Evolutionary conservation across 2,329 filamentous ascomycete genomes (phyloP), one percentile per base, ranked within the genome.

Genomic region (Fusarium sterilihyphosum): DNA sequence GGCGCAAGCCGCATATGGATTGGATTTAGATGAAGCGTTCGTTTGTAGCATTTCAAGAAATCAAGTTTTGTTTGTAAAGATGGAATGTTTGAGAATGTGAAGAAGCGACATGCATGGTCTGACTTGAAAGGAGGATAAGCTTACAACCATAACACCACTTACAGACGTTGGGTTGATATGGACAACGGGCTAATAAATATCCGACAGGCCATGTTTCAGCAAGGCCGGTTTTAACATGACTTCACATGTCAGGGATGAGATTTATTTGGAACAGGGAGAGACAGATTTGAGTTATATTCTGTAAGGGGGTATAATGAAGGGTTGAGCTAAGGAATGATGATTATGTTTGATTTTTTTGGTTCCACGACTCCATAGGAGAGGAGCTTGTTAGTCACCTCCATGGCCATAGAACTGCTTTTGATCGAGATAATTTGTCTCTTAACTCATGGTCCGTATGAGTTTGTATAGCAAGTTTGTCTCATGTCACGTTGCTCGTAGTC

Each of bases 161-260:
- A 49, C 46, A 43, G 44, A 65, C 38, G 46, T 29, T 47, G 49
- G 29, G 13, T 31, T 31, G 43, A 46, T 46, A 76, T 71, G 40
- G 62, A 46, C 67, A 49, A 22, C 68, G 76, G 73, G 70, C 44
- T 52, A 66, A 61, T 74, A 66, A 54, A 61, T 56, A 77, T 70
- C 52, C 44, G 68, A 67, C 49, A 33, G 16, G 43, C 20, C 37
- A 43, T 47, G 47, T 68, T 67, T 68, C 66, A 68, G 66, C 67
- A 49, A 62, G 22, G 64, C 35, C 56, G 31, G 49, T 31, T 52
- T 29, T 31, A 24, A 53, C 20, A 38, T 68, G 54, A 53, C 24
- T 53, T 53, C 46, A 58, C 49, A 35, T 22, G 35, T 35, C 47
- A 49, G 54, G 58, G 29, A 67, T 46, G 63, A 52, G 38, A 24